These are phyloP conservation scores for Dacryopinax primogenitus DNA, from an alignment of 768 basidiomycete species.

Conservation along the genomic window DNA sequence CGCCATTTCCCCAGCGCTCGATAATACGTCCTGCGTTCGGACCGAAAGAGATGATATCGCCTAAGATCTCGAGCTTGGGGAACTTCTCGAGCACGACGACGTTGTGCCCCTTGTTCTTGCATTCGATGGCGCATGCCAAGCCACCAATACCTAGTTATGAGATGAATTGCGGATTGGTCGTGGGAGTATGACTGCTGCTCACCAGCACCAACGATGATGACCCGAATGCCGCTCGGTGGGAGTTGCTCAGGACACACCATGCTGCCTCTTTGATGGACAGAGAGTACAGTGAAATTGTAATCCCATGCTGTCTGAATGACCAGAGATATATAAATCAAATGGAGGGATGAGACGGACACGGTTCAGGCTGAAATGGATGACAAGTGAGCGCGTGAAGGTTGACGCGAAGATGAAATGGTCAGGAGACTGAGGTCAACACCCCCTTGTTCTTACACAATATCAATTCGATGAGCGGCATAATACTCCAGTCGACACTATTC, in stretches of 20 bases:
- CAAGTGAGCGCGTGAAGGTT: too few species aligned
- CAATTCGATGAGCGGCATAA: too few species aligned
- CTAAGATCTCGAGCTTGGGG: conserved; percentile 15
- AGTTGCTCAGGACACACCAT: neutral
- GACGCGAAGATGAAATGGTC: too few species aligned
- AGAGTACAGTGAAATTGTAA: too few species aligned
- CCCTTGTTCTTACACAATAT: too few species aligned
- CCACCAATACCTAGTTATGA: conserved; percentile 20
- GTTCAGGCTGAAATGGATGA: too few species aligned
- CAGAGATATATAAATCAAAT: too few species aligned
- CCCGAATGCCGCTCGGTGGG: neutral
- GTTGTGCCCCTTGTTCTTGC: conserved; percentile 20
- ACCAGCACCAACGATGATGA: neutral
- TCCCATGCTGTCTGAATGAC: too few species aligned
- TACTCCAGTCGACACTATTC: too few species aligned
- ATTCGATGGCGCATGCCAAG: conserved; percentile 25
- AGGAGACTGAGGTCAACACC: too few species aligned
- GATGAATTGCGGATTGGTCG: neutral
- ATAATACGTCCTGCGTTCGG: conserved; percentile 22
- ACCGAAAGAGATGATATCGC: conserved; percentile 19
- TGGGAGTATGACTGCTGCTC: neutral
- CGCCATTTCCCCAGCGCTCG: conserved; percentile 18
- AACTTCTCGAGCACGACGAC: conserved; percentile 22
- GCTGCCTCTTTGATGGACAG: too few species aligned
- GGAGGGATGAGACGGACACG: too few species aligned